phyloP scores from a whole-genome alignment of 352 stramenopile genomes.

The Aphanomyces cochlioides region DNA sequence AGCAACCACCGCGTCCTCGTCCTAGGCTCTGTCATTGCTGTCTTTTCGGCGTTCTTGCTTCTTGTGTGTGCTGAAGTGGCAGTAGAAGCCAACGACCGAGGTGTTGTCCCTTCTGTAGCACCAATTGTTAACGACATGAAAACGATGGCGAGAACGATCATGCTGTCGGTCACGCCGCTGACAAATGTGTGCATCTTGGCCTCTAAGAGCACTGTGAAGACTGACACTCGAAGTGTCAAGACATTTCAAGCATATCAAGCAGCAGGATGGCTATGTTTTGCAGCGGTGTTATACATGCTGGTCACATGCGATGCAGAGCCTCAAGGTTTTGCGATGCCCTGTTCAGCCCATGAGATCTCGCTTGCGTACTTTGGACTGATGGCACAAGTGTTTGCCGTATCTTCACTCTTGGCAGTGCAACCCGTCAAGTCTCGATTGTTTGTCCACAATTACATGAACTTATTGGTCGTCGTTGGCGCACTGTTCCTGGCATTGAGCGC shows the following conservation, averaged over 20 bases:
- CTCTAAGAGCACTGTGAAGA: neutral
- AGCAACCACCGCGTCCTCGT: neutral
- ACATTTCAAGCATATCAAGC: slow-evolving; percentile 23
- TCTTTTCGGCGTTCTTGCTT: slow-evolving; percentile 24
- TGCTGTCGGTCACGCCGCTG: neutral
- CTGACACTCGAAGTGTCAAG: neutral
- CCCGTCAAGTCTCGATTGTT: slow-evolving; percentile 52
- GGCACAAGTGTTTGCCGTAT: slow-evolving; percentile 70
- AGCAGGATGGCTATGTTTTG: slow-evolving; percentile 21
- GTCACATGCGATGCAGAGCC: neutral
- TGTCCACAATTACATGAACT: slow-evolving; percentile 85
- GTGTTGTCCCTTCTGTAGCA: neutral
- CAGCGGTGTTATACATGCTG: neutral
- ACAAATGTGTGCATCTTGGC: neutral
- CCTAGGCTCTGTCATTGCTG: slow-evolving; percentile 12
- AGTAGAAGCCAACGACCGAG: neutral
- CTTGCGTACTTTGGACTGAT: slow-evolving; percentile 43
- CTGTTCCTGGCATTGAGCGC: slow-evolving; percentile 55
- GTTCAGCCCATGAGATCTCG: neutral
- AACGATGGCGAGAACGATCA: neutral
- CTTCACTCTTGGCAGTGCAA: slow-evolving; percentile 54
- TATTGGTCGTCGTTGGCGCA: slow-evolving; percentile 68
- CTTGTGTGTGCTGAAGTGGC: slow-evolving; percentile 5
- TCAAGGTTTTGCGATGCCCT: neutral
- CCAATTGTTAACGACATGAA: neutral